Base-by-base conservation (phyloP, 176 grass and related monocot genomes). In the Carex myosuroides region DNA sequence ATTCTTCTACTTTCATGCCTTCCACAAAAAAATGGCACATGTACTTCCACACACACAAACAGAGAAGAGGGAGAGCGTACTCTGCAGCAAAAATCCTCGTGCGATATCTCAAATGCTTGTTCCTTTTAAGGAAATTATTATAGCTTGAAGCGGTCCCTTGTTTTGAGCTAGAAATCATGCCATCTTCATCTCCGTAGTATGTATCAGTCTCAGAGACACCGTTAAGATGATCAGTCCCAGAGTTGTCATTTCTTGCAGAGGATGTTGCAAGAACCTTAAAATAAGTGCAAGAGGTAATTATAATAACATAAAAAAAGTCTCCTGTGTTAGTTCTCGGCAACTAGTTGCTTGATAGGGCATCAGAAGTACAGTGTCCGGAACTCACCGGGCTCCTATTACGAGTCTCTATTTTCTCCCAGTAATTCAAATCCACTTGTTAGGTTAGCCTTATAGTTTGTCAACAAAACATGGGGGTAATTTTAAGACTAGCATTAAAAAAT, bases 61-160 rank as follows among this genome's bases (percentile, higher is more conserved):
- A 83, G 70, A 68, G 41, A 39, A 59, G 59, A 26, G 83, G 22
- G 64, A 18, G 85, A 83, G 68, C 79, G 87, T 94, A 98, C 95
- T 98, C 95, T 92, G 95, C 95, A 71, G 92, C 95, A 83, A 98
- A 98, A 93, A 98, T 58, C 59, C 93, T 89, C 32, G 95, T 95
- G 33, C 92, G 95, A 70, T 98, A 98, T 91, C 95, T 93, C 13
- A 98, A 91, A 86, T 95, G 88, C 54, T 93, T 98, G 76, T 90
- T 91, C 84, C 95, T 98, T 84, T 53, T 88, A 85, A 85, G 79
- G 86, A 91, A 88, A 56, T 87, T 90, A 84, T 82, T 86, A 52
- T 48, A 70, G 37, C 13, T 89, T 85, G 88, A 83, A 79, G 65
- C 68, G 70, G 92, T 84, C 5, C 69, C 91, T 87, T 88, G 84